These are phyloP conservation scores for Termitomyces sp. DNA, from an alignment of 768 basidiomycete species.

Conservation along the genomic window DNA sequence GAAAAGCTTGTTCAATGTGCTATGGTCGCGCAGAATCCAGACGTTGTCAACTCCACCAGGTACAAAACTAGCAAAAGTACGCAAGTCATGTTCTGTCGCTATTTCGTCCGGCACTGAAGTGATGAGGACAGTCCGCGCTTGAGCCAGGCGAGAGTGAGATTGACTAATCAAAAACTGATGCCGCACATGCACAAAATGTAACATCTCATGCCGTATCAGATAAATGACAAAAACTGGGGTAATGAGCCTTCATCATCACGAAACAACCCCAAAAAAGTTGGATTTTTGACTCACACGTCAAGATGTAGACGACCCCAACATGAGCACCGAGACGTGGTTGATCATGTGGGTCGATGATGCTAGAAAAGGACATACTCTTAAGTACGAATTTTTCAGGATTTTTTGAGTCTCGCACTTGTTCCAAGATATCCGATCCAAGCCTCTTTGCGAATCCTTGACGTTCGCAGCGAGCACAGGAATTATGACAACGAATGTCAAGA, in stretches of 20 bases:
- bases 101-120: constrained; percentile 59
- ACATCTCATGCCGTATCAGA: constrained; percentile 56
- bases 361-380: constrained; percentile 11
- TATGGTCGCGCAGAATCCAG: constrained; percentile 63
- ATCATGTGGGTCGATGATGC: constrained; percentile 31
- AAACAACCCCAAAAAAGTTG: background rate
- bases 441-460: constrained; percentile 28
- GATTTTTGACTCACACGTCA: constrained; percentile 39
- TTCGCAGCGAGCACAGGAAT: constrained; percentile 52
- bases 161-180: constrained; percentile 58
- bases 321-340: constrained; percentile 54
- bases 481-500: constrained; percentile 61
- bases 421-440: constrained; percentile 48
- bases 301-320: constrained; percentile 47
- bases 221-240: constrained; percentile 54
- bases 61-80: constrained; percentile 57
- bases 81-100: constrained; percentile 42
- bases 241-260: background rate
- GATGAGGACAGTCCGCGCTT: constrained; percentile 67
- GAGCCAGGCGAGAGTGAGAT: constrained; percentile 56
- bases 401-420: constrained; percentile 38
- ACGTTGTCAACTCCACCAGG: constrained; percentile 68
- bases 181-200: constrained; percentile 52
- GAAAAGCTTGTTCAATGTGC: constrained; percentile 38
- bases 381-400: background rate